phyloP scores from a whole-genome alignment of 2,329 filamentous ascomycete genomes.

The Cladosporium oxysporum region DNA sequence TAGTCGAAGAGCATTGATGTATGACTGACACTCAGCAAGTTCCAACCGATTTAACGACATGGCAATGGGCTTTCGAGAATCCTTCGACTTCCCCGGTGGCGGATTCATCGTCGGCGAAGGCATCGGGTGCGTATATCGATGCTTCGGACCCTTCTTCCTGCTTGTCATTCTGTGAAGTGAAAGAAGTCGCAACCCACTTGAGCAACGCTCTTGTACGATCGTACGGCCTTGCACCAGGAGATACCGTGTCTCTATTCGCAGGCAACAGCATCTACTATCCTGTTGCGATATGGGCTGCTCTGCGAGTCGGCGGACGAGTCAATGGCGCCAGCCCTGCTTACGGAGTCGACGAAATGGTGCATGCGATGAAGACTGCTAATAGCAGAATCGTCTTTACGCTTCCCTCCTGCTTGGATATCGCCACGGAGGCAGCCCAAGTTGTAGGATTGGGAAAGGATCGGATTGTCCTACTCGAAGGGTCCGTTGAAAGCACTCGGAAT shows the following conservation, averaged over 20 bases:
- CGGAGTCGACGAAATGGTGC: slow-evolving; percentile 67
- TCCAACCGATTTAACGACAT: slow-evolving; percentile 55
- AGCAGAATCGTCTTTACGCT: slow-evolving; percentile 60
- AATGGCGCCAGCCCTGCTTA: slow-evolving; percentile 66
- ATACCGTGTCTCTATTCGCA: slow-evolving; percentile 63
- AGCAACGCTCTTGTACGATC: slow-evolving; percentile 61
- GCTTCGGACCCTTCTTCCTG: slow-evolving; percentile 35
- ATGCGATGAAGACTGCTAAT: slow-evolving; percentile 60
- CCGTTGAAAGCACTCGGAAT: not conserved
- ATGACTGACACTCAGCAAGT: slow-evolving; percentile 40
- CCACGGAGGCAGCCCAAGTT: slow-evolving; percentile 53
- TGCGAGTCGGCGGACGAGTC: slow-evolving; percentile 58
- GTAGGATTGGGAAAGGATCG: slow-evolving; percentile 32
- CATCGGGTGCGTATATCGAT: slow-evolving; percentile 57
- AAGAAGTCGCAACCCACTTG: slow-evolving; percentile 57
- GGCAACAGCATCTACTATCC: slow-evolving; percentile 69
- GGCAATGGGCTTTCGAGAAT: slow-evolving; percentile 63
- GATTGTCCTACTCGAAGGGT: slow-evolving; percentile 14
- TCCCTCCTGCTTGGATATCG: slow-evolving; percentile 54
- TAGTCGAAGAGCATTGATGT: slow-evolving; percentile 16
- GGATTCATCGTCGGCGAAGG: slow-evolving; percentile 33
- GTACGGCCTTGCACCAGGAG: slow-evolving; percentile 55
- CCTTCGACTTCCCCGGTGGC: slow-evolving; percentile 50
- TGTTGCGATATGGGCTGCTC: slow-evolving; percentile 60
- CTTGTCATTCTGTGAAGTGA: slow-evolving; percentile 42